phyloP scores from a whole-genome alignment of 1,284 basidiomycete genomes.

The Sporisorium graminicola region DNA sequence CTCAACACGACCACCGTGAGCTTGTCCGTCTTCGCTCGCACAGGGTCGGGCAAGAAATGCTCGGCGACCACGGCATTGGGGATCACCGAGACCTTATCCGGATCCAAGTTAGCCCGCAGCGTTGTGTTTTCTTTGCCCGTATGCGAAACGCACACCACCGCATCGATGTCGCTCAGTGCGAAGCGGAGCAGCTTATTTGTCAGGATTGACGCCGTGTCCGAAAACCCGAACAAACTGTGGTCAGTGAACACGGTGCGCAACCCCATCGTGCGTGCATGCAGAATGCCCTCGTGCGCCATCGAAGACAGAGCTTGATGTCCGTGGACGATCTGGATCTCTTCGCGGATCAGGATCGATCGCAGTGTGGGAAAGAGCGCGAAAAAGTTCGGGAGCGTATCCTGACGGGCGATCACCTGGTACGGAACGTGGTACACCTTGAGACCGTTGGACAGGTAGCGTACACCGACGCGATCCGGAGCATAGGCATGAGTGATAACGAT shows the following conservation, averaged over 20 bases:
- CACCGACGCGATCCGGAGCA: constrained; percentile 83
- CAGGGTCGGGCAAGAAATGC: constrained; percentile 80
- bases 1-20: constrained; percentile 93
- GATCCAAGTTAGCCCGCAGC: constrained; percentile 78
- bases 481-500: constrained; percentile 95
- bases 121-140: constrained; percentile 92
- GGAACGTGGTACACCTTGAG: constrained; percentile 97
- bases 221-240: constrained; percentile 95
- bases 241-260: constrained; percentile 94
- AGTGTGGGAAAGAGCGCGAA: constrained; percentile 91
- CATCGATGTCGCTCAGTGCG: constrained; percentile 89
- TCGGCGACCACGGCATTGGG: constrained; percentile 93
- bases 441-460: constrained; percentile 85
- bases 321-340: constrained; percentile 88
- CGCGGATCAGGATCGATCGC: constrained; percentile 87
- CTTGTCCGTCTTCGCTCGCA: constrained; percentile 13
- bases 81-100: constrained; percentile 73
- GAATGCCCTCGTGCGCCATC: constrained; percentile 89
- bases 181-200: constrained; percentile 95
- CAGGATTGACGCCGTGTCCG: constrained; percentile 92
- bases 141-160: constrained; percentile 95
- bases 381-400: constrained; percentile 92
- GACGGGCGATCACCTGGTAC: constrained; percentile 78
- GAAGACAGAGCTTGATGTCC: constrained; percentile 91
- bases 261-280: constrained; percentile 76